Evolutionary conservation across 345 rosid species (phyloP), one percentile per base, ranked within the genome.

Genomic region (Sapria himalayana): DNA sequence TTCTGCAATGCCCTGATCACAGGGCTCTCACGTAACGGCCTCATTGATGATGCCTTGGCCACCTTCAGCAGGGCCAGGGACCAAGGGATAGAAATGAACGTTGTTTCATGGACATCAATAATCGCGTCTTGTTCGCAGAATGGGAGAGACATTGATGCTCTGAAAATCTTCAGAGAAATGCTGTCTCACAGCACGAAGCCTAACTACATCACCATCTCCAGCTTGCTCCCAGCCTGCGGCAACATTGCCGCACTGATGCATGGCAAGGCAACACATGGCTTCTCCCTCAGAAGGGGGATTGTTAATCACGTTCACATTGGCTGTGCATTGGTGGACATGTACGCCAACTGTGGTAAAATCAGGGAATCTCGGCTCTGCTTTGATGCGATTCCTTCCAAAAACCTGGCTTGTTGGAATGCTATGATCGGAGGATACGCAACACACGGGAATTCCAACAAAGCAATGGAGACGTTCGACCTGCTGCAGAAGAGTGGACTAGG

Each of bases 381-480:
- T 29, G 64, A 69, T 51, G 53, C 24, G 64, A 75, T 75, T 72
- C 57, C 62, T 19, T 50, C 34, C 22, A 78, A 56, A 57, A 73
- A 82, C 60, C 55, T 65, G 45, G 81, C 66, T 10, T 68, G 72
- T 46, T 82, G 94, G 94, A 82, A 82, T 60, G 66, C 82, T 1
- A 44, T 75, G 44, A 41, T 82, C 53, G 68, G 63, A 39, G 76
- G 94, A 48, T 75, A 69, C 52, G 70, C 78, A 17, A 67, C 78
- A 68, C 81, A 81, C 45, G 84, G 92, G 46, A 65, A 71, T 39
- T 59, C 70, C 25, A 60, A 54, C 31, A 80, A 75, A 57, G 80
- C 73, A 15, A 25, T 69, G 36, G 56, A 58, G 31, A 48, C 73
- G 29, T 76, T 75, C 58, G 50, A 76, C 31, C 47, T 52, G 52